A percentile compares a stretch with the other conserved stretches of the same genome.
phyloP scores from a whole-genome alignment of 2,329 filamentous ascomycete species.

The Trichoderma afroharzianum region DNA sequence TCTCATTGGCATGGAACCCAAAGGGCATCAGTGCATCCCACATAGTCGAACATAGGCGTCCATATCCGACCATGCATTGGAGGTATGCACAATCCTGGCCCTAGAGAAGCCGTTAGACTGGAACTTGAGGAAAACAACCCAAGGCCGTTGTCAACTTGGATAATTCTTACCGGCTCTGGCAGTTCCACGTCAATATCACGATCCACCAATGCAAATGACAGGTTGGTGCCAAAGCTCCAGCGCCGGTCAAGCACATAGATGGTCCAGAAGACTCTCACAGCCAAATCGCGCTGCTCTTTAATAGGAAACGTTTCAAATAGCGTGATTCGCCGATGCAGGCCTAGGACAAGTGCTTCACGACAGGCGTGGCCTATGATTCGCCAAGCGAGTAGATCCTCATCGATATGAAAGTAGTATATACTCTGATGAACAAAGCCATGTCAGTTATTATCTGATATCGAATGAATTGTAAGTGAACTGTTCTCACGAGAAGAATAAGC shows the following conservation, averaged over 20 bases:
- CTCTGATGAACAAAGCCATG: constrained; percentile 26
- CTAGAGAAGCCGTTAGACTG: constrained; percentile 19
- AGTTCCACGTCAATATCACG: neutral
- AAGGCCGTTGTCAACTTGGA: neutral
- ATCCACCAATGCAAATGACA: neutral
- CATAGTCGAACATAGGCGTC: constrained; percentile 43
- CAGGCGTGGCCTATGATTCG: constrained; percentile 45
- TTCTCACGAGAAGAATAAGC: neutral
- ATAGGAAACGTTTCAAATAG: constrained; percentile 20
- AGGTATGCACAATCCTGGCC: constrained; percentile 38
- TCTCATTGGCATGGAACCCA: constrained; percentile 31
- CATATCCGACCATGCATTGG: constrained; percentile 47
- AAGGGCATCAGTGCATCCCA: constrained; percentile 44
- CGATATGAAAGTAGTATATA: constrained; percentile 43
- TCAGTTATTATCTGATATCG: neutral
- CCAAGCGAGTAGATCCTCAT: constrained; percentile 49
- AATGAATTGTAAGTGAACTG: neutral
- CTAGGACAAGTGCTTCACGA: constrained; percentile 45
- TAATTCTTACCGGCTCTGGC: neutral
- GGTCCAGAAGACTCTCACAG: constrained; percentile 45
- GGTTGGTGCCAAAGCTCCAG: constrained; percentile 49
- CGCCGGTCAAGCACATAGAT: constrained; percentile 50
- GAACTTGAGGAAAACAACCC: neutral
- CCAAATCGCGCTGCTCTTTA: constrained; percentile 28
- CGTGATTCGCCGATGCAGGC: constrained; percentile 43